These are phyloP conservation scores for Solanum clarkiae DNA, from an alignment of 257 asterid species.

Conservation along the genomic window DNA sequence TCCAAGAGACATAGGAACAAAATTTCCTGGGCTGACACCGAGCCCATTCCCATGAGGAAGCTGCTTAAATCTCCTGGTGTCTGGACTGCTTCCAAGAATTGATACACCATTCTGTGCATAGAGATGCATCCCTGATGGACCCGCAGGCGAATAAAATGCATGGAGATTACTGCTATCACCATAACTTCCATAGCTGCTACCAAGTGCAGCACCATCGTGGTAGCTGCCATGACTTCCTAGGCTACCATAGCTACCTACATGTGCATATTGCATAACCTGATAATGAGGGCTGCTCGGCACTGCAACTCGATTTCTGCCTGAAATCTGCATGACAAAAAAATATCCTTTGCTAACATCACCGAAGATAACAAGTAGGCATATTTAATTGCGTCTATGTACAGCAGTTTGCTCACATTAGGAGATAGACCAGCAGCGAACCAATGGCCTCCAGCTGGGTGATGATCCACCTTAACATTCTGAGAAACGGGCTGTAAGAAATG, in stretches of 20 bases:
- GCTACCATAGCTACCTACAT: slow-evolving; percentile 92
- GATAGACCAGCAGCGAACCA: slow-evolving; percentile 99
- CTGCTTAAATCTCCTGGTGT: slow-evolving; percentile 72
- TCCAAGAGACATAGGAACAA: slow-evolving; percentile 91
- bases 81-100: slow-evolving; percentile 80
- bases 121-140: slow-evolving; percentile 77
- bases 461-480: slow-evolving; percentile 80
- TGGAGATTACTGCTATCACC: slow-evolving; percentile 77
- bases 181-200: slow-evolving; percentile 93
- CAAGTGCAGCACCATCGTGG: slow-evolving; percentile 63
- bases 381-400: neutral
- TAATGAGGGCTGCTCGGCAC: slow-evolving; percentile 75
- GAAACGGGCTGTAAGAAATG: slow-evolving; percentile 57
- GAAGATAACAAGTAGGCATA: neutral
- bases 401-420: slow-evolving; percentile 71
- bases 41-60: slow-evolving; percentile 64
- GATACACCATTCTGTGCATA: slow-evolving; percentile 60
- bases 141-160: slow-evolving; percentile 85
- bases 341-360: neutral
- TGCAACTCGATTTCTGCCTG: slow-evolving; percentile 53
- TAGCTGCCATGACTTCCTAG: slow-evolving; percentile 98
- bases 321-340: slow-evolving; percentile 38
- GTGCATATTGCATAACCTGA: slow-evolving; percentile 62
- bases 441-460: slow-evolving; percentile 98
- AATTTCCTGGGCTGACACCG: slow-evolving; percentile 88